phyloP scores from a whole-genome alignment of 352 stramenopile species.

The Phytopythium oedochilum region DNA sequence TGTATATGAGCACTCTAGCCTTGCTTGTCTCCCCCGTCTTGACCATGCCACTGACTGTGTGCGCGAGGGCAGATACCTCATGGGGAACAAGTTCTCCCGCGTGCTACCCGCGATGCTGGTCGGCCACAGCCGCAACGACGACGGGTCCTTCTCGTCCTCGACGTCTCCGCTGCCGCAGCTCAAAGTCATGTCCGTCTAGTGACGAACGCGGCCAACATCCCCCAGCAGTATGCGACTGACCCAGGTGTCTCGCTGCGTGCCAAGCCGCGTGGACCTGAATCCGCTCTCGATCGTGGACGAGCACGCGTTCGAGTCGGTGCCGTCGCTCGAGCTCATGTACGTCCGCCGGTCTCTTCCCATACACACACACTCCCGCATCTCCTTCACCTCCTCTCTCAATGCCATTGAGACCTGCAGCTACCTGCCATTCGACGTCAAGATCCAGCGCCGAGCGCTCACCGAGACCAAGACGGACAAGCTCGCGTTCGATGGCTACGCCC shows the following conservation, averaged over 20 bases:
- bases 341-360: slow-evolving; percentile 1
- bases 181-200: slow-evolving; percentile 54
- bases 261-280: slow-evolving; percentile 71
- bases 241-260: background rate
- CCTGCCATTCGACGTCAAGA: slow-evolving; percentile 66
- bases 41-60: too few relatives aligned
- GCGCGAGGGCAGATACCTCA: slow-evolving; percentile 56
- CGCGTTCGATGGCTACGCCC: slow-evolving; percentile 58
- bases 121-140: slow-evolving; percentile 46
- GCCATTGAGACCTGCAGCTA: slow-evolving; percentile 45
- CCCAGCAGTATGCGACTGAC: background rate
- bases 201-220: background rate
- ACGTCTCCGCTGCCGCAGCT: slow-evolving; percentile 48
- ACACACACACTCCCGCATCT: too few relatives aligned
- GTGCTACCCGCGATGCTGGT: slow-evolving; percentile 67
- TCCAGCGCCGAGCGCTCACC: slow-evolving; percentile 67
- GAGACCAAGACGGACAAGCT: slow-evolving; percentile 72
- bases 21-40: slow-evolving; percentile 4
- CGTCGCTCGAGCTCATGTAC: slow-evolving; percentile 66
- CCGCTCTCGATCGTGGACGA: slow-evolving; percentile 69
- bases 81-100: slow-evolving; percentile 65
- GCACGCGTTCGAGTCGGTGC: slow-evolving; percentile 48
- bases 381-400: too few relatives aligned
- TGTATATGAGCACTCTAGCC: slow-evolving; percentile 43
- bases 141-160: slow-evolving; percentile 37